phyloP scores from a whole-genome alignment of 306 rosid species.

The Medicago lupulina region DNA sequence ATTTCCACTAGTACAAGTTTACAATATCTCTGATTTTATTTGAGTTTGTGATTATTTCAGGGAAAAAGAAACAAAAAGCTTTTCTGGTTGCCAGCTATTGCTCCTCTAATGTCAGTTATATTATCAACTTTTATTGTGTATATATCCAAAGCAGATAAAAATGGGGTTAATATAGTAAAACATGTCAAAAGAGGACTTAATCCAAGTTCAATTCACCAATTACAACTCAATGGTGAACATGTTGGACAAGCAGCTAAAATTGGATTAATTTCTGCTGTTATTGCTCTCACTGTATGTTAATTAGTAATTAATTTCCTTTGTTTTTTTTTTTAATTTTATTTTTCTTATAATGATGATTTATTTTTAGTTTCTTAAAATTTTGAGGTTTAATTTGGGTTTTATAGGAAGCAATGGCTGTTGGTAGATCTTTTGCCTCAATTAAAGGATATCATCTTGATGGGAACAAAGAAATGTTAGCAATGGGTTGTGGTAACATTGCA shows the following conservation, averaged over 20 bases:
- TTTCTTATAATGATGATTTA: neutral
- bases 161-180: slow-evolving; percentile 81
- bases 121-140: slow-evolving; percentile 81
- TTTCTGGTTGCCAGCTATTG: slow-evolving; percentile 83
- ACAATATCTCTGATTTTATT: slow-evolving; percentile 16
- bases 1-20: slow-evolving; percentile 3
- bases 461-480: slow-evolving; percentile 89
- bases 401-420: slow-evolving; percentile 80
- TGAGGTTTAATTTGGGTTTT: too few species aligned
- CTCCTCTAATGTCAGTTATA: slow-evolving; percentile 79
- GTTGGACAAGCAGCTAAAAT: slow-evolving; percentile 77
- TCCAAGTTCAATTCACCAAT: slow-evolving; percentile 69
- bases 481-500: slow-evolving; percentile 86
- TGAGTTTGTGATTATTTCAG: slow-evolving; percentile 51
- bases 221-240: slow-evolving; percentile 67
- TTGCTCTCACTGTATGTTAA: slow-evolving; percentile 80
- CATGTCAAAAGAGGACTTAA: slow-evolving; percentile 71
- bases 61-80: slow-evolving; percentile 79
- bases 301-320: neutral
- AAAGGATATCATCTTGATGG: slow-evolving; percentile 93
- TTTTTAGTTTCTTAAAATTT: neutral
- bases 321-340: neutral
- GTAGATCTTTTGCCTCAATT: slow-evolving; percentile 85
- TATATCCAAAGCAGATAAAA: slow-evolving; percentile 71
- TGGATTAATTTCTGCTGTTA: slow-evolving; percentile 73